Evolutionary conservation across 495 filamentous ascomycete genomes (phyloP).

Genomic region (Neurospora sp.): DNA sequence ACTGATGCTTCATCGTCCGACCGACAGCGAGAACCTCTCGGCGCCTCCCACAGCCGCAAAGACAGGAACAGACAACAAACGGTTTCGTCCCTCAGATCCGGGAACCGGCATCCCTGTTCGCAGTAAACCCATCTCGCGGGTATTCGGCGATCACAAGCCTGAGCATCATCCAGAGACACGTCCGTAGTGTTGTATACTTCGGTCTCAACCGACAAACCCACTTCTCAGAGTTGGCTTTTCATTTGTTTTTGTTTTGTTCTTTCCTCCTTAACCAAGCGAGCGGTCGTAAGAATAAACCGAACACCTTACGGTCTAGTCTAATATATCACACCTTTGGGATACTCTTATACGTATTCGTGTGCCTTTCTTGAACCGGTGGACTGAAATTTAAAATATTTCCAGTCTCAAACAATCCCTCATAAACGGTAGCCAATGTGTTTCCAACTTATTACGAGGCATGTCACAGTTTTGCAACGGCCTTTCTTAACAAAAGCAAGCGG

Average conservation of each 20-base stretch:
- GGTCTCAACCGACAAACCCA: not conserved
- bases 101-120: not conserved
- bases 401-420: no score
- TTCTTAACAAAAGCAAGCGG: no score
- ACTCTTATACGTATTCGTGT: no score
- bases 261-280: no score
- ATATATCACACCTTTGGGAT: no score
- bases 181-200: not conserved
- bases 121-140: not conserved
- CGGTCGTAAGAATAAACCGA: no score
- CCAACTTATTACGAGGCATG: no score
- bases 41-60: not conserved
- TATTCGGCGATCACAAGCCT: not conserved
- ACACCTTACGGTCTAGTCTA: no score
- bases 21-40: not conserved
- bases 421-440: no score
- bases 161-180: not conserved
- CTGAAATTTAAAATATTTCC: no score
- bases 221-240: not conserved
- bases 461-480: no score
- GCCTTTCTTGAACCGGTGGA: no score
- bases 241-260: not conserved
- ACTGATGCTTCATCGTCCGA: not conserved
- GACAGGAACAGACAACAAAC: not conserved
- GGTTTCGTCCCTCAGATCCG: not conserved